A percentile compares a stretch with the other conserved stretches of the same genome.
Evolutionary conservation across 257 asterid species (phyloP).

Genomic region (Nicotiana noctiflora): DNA sequence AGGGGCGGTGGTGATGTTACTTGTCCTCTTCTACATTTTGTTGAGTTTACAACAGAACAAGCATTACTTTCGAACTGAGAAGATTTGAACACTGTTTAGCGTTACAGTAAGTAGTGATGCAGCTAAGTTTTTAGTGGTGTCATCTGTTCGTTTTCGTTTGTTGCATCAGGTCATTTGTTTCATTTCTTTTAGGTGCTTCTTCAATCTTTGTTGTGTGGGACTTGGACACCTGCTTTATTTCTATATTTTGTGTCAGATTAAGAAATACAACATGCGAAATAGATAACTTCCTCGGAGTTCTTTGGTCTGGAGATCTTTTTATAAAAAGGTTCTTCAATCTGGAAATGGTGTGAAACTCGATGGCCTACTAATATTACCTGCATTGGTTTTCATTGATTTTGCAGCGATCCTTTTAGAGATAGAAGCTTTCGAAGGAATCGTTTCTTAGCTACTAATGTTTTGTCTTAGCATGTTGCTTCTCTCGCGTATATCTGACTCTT

Average conservation of each 20-base stretch:
- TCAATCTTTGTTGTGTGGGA: not conserved
- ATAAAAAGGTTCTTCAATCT: not conserved
- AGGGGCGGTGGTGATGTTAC: not conserved
- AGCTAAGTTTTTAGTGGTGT: not conserved
- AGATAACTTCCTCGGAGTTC: not conserved
- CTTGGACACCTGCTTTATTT: not conserved
- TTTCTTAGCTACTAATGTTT: not conserved
- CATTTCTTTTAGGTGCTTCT: not conserved
- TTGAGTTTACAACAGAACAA: not conserved
- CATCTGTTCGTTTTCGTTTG: not conserved
- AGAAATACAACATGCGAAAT: not conserved
- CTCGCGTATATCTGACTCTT: not conserved
- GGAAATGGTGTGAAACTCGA: not conserved
- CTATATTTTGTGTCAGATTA: not conserved
- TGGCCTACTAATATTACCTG: not conserved
- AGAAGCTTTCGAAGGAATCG: not conserved
- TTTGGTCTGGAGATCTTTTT: not conserved
- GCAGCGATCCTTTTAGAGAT: not conserved
- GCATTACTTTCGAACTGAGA: not conserved
- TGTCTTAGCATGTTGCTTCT: not conserved
- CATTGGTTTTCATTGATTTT: not conserved
- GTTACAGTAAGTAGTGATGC: not conserved
- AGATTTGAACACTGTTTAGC: not conserved
- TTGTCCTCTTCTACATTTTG: not conserved
- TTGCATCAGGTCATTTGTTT: not conserved